Evolutionary conservation across 1,284 basidiomycete species (phyloP).

Genomic region (Trichosporon faecale): DNA sequence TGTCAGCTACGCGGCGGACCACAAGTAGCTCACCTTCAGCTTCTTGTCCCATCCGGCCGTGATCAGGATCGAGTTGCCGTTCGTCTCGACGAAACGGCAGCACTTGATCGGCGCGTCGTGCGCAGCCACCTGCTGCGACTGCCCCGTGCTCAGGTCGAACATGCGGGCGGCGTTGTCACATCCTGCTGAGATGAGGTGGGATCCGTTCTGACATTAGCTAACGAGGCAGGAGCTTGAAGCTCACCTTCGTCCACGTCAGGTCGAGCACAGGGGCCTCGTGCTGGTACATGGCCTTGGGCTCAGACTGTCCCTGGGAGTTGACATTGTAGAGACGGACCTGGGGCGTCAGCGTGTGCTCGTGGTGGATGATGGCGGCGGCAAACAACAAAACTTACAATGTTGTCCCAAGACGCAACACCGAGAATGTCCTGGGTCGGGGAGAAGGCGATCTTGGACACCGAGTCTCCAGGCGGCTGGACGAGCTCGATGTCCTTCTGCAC

Average conservation of each 20-base stretch:
- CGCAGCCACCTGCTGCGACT: constrained; percentile 69
- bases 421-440: constrained; percentile 65
- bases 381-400: constrained; percentile 58
- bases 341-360: background rate
- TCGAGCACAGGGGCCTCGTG: constrained; percentile 80
- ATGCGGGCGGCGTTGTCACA: constrained; percentile 79
- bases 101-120: constrained; percentile 79
- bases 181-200: constrained; percentile 77
- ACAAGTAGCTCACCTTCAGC: constrained; percentile 61
- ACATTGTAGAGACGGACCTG: constrained; percentile 61
- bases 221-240: constrained; percentile 17
- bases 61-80: constrained; percentile 58
- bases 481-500: constrained; percentile 68
- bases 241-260: constrained; percentile 72
- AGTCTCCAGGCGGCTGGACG: constrained; percentile 66
- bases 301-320: constrained; percentile 55
- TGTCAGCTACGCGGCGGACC: background rate
- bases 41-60: constrained; percentile 93
- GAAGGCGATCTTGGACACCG: constrained; percentile 68
- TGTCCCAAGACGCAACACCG: constrained; percentile 74
- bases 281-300: constrained; percentile 75
- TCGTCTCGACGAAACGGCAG: constrained; percentile 69
- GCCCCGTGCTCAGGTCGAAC: constrained; percentile 72
- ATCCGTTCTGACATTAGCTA: constrained; percentile 60
- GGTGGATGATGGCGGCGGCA: background rate